A percentile compares a stretch with the other conserved stretches of the same genome.
Evolutionary conservation across 176 grass and related monocot genomes (phyloP).

Genomic region (Thinopyrum elongatum): DNA sequence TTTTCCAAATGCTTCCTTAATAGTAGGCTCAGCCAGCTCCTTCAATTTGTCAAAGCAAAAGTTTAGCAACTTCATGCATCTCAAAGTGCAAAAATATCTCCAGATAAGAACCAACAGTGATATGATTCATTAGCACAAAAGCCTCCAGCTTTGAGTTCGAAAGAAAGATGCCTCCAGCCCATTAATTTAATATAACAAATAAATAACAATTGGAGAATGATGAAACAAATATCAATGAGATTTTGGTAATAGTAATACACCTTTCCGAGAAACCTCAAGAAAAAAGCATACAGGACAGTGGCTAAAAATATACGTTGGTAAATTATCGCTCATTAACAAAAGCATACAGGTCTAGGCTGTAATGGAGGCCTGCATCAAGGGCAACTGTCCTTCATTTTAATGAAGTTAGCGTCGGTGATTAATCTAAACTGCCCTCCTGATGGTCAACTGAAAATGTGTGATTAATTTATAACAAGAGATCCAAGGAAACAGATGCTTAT

Average conservation of each 20-base stretch:
- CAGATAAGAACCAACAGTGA: background rate
- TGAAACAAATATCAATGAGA: background rate
- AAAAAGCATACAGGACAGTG: background rate
- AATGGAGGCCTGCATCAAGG: background rate
- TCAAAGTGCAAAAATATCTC: background rate
- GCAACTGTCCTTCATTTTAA: background rate
- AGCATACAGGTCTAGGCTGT: background rate
- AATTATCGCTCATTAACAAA: background rate
- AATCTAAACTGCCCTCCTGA: background rate
- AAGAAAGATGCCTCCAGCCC: background rate
- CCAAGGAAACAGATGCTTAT: constrained; percentile 8
- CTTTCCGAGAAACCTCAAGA: background rate
- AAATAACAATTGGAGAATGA: background rate
- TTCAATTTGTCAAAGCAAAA: constrained; percentile 33
- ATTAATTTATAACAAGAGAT: constrained; percentile 6
- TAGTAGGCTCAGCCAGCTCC: constrained; percentile 83
- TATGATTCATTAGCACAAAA: constrained; percentile 8
- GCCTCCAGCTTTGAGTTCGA: background rate
- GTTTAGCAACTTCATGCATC: constrained; percentile 4
- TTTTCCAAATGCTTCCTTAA: constrained; percentile 77
- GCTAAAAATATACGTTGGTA: background rate
- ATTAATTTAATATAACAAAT: background rate
- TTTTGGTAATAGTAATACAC: background rate
- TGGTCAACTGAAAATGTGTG: background rate
- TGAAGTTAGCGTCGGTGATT: background rate